Evolutionary conservation across 805 yeast genomes (phyloP).

Genomic region (Pichia rugopelliculosa): DNA sequence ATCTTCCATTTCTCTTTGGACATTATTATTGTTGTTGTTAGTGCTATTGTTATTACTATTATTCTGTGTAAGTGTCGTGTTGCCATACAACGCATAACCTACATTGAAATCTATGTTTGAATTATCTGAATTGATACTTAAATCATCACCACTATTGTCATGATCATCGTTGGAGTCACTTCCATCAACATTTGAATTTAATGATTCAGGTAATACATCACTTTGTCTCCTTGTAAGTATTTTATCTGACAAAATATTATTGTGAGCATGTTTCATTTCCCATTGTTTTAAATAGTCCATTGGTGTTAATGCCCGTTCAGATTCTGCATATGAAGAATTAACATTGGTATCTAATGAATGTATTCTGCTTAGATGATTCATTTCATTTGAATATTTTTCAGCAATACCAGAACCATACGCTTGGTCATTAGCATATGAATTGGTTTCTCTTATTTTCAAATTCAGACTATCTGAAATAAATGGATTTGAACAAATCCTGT

Average conservation of each 20-base stretch:
- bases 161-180: background rate
- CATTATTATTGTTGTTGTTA: background rate
- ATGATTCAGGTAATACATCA: constrained; percentile 30
- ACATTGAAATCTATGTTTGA: constrained; percentile 5
- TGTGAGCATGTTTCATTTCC: constrained; percentile 3
- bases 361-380: background rate
- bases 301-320: background rate
- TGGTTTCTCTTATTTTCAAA: constrained; percentile 1
- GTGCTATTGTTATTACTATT: background rate
- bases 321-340: background rate
- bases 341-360: background rate
- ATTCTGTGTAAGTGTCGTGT: background rate
- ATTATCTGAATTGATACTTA: constrained; percentile 3
- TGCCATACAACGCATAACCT: constrained; percentile 8
- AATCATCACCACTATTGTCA: background rate
- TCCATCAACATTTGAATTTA: constrained; percentile 21
- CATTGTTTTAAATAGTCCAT: constrained; percentile 5
- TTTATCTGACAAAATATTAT: constrained; percentile 19
- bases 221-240: constrained; percentile 27
- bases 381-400: constrained; percentile 3
- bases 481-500: constrained; percentile 51
- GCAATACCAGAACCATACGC: background rate
- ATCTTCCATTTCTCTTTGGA: constrained; percentile 4
- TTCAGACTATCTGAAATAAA: constrained; percentile 32
- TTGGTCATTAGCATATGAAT: background rate